phyloP scores from a whole-genome alignment of 768 basidiomycete species.

The Tricholoma sp. region DNA sequence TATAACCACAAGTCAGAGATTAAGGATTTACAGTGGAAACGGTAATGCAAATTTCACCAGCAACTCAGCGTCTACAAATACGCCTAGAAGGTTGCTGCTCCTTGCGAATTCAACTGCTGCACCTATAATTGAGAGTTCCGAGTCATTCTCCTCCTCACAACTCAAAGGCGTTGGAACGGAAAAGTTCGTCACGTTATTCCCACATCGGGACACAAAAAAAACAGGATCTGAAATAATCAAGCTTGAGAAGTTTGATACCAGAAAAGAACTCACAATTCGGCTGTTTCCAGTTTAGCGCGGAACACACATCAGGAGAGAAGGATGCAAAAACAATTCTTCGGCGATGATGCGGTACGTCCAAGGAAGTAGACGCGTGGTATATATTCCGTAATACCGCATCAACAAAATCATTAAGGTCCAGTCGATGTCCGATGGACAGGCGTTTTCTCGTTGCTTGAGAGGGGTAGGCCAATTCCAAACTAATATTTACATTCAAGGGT shows the following conservation, averaged over 20 bases:
- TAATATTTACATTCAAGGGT: constrained; percentile 62
- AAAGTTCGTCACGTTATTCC: constrained; percentile 41
- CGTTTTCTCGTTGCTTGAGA: constrained; percentile 41
- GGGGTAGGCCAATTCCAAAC: constrained; percentile 80
- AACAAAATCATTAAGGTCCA: constrained; percentile 77
- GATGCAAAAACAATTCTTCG: constrained; percentile 89
- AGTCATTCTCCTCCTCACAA: constrained; percentile 39
- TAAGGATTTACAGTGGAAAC: constrained; percentile 10
- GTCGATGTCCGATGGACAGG: constrained; percentile 41
- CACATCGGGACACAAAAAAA: constrained; percentile 89
- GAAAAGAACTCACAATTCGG: constrained; percentile 74
- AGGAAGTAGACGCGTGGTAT: constrained; percentile 56
- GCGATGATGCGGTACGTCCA: constrained; percentile 48
- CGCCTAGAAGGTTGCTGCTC: constrained; percentile 86
- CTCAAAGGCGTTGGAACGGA: constrained; percentile 34
- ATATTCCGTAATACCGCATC: constrained; percentile 82
- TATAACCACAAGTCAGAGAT: constrained; percentile 24
- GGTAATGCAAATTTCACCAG: constrained; percentile 50
- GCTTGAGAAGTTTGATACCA: background rate
- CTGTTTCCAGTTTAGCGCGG: constrained; percentile 97
- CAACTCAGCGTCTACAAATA: constrained; percentile 83
- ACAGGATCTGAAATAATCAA: constrained; percentile 69
- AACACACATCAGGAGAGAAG: constrained; percentile 85
- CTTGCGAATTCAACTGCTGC: constrained; percentile 93
- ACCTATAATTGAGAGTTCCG: constrained; percentile 65